phyloP scores from a whole-genome alignment of 805 yeast species.

The Ogataea nonfermentans region DNA sequence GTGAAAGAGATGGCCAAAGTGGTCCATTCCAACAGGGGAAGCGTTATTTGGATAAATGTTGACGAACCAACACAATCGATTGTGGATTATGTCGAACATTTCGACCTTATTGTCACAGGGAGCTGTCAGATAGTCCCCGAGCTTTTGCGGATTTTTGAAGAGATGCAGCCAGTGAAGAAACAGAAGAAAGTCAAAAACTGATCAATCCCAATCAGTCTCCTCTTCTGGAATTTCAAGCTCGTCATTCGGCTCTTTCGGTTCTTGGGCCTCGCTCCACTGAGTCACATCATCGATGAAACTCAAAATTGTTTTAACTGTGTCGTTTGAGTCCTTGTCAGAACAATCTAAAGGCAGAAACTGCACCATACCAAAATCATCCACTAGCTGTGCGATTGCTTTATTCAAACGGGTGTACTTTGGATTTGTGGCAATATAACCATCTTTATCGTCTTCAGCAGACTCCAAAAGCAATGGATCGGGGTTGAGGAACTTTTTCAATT shows the following conservation, averaged over 20 bases:
- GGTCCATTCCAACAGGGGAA: conserved; percentile 56
- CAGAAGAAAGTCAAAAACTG: neutral
- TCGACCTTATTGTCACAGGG: conserved; percentile 61
- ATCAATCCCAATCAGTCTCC: conserved; percentile 28
- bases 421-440: conserved; percentile 35
- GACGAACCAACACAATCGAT: conserved; percentile 53
- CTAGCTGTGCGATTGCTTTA: conserved; percentile 79
- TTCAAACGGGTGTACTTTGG: conserved; percentile 70
- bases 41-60: conserved; percentile 59
- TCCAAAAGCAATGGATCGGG: conserved; percentile 84
- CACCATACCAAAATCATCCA: conserved; percentile 98
- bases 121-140: conserved; percentile 60
- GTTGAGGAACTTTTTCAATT: conserved; percentile 77
- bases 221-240: conserved; percentile 64
- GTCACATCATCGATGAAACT: conserved; percentile 95
- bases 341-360: conserved; percentile 89
- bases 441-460: conserved; percentile 33
- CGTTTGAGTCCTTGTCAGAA: conserved; percentile 54
- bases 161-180: conserved; percentile 16
- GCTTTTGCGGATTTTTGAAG: conserved; percentile 26
- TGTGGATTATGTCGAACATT: conserved; percentile 46
- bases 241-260: conserved; percentile 93
- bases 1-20: conserved; percentile 59
- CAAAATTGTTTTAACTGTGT: conserved; percentile 76
- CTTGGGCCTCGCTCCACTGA: conserved; percentile 96